These are phyloP conservation scores for Asterionellopsis glacialis DNA, from an alignment of 108 stramenopile species.

Conservation along the genomic window DNA sequence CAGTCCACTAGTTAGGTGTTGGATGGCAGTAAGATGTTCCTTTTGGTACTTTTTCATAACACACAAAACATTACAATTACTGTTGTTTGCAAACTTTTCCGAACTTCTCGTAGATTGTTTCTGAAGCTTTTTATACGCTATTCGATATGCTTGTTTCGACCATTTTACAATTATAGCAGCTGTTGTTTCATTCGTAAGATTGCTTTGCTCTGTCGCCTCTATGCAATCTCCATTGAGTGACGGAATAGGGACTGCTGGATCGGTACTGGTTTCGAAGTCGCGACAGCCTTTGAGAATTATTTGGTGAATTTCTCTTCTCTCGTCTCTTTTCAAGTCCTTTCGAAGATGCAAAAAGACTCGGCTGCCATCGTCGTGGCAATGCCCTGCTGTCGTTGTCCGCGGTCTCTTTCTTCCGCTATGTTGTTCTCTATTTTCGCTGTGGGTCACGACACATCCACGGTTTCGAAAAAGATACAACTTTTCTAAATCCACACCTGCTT, in stretches of 20 bases:
- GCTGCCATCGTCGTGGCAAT: background rate
- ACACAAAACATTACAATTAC: constrained; percentile 34
- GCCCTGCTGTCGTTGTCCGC: background rate
- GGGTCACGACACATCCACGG: constrained; percentile 9
- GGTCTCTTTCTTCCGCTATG: background rate
- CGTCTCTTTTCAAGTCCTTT: constrained; percentile 43
- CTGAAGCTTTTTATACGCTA: constrained; percentile 17
- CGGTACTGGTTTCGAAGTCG: constrained; percentile 55
- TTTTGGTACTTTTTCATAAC: constrained; percentile 64
- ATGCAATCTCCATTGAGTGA: too few relatives aligned
- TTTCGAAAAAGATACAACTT: constrained; percentile 39
- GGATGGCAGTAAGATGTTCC: constrained; percentile 65
- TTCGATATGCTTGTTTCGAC: constrained; percentile 27
- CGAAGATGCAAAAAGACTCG: constrained; percentile 36
- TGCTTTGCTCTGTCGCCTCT: too few relatives aligned
- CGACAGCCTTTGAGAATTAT: constrained; percentile 32
- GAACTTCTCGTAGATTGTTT: constrained; percentile 16
- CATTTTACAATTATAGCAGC: constrained; percentile 45
- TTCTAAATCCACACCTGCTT: constrained; percentile 36
- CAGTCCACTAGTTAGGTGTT: constrained; percentile 37
- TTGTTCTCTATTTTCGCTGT: too few relatives aligned
- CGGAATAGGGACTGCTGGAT: background rate
- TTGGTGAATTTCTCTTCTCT: constrained; percentile 49
- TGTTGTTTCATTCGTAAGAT: background rate
- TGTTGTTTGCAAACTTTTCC: background rate